phyloP scores from a whole-genome alignment of 2,329 filamentous ascomycete genomes.

The Akanthomyces muscarius region DNA sequence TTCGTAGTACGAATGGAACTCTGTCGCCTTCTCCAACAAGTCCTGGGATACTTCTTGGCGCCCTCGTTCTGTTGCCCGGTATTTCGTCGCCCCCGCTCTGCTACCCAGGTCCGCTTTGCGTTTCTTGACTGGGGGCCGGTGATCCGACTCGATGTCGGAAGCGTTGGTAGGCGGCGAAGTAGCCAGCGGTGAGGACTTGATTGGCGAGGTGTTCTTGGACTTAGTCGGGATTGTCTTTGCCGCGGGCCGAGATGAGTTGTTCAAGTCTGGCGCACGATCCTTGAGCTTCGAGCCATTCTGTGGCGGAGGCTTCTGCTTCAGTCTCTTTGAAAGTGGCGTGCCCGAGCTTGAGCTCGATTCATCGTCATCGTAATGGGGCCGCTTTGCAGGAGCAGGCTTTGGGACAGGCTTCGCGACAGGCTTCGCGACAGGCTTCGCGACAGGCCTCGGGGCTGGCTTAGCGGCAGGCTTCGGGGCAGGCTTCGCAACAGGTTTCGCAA shows the following conservation, averaged over 20 bases:
- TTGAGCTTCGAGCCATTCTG: conserved; percentile 29
- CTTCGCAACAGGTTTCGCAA: conserved; percentile 26
- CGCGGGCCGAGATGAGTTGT: not conserved
- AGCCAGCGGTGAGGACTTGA: conserved; percentile 62
- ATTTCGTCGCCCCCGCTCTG: conserved; percentile 30
- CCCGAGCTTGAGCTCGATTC: conserved; percentile 59
- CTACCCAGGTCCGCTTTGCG: conserved; percentile 35
- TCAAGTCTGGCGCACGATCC: conserved; percentile 16
- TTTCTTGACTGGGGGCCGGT: conserved; percentile 35
- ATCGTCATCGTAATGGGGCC: conserved; percentile 48
- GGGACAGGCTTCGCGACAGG: conserved; percentile 19
- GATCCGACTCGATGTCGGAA: conserved; percentile 53
- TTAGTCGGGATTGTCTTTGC: conserved; percentile 25
- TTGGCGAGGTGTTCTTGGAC: conserved; percentile 53
- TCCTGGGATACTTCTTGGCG: conserved; percentile 31
- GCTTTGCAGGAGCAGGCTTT: conserved; percentile 41
- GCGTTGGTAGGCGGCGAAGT: conserved; percentile 63
- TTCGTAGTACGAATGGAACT: conserved; percentile 54
- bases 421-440: conserved; percentile 22
- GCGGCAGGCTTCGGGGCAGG: conserved; percentile 2
- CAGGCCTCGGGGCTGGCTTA: conserved; percentile 27
- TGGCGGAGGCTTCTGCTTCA: conserved; percentile 45
- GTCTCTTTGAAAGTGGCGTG: conserved; percentile 54
- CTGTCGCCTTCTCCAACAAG: conserved; percentile 49
- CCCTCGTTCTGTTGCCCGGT: conserved; percentile 22